Base-by-base conservation (phyloP, 345 rosid genomes). In the Erucastrum elatum region DNA sequence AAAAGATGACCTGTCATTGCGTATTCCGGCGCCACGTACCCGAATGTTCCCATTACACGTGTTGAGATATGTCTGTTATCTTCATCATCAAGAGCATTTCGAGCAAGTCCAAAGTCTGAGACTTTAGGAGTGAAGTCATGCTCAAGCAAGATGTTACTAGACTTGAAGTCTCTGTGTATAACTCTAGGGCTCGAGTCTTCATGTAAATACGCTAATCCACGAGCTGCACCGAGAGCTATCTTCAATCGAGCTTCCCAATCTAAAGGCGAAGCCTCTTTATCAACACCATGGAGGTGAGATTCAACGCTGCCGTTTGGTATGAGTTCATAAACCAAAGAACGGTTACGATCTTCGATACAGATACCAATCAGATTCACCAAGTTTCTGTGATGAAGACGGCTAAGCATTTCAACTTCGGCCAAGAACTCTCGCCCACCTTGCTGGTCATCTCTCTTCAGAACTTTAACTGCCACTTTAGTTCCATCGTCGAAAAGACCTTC, bases 1-100 rank as follows among this genome's bases (percentile, higher is more conserved):
- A 92, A 88, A 70, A 95, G 96, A 86, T 95, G 99, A 5, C 98
- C 99, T 0, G 98, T 93, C 98, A 95, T 91, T n/a, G 99, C 99
- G 66, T 95, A 95, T 81, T 95, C 97, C 0, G 98, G 97, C 5
- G 99, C 99, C 21, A 93, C 97, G 76, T 95, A 93, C 98, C 99
- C 99, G 49, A 95, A 95, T 12, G 99, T 95, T 74, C 99, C 99
- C 99, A 95, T 95, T 59, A 95, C 96, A 3, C 98, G 97, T 0
- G 97, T 95, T 2, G 99, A 95, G 81, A 95, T 95, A 82, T 95
- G 98, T 63, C 84, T 82, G 76, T 80, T 87, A 70, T 92, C 94
- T 91, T 89, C 99, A 35, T 95, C 99, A 46, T 79, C 82, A 75
- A 93, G 65, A 59, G 99, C 98, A 4, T 88, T 89, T 71, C 99